A percentile compares a stretch with the other conserved stretches of the same genome.
These are phyloP conservation scores for Cystobasidiopsis lactophilus DNA, from an alignment of 768 basidiomycete species.

Conservation along the genomic window DNA sequence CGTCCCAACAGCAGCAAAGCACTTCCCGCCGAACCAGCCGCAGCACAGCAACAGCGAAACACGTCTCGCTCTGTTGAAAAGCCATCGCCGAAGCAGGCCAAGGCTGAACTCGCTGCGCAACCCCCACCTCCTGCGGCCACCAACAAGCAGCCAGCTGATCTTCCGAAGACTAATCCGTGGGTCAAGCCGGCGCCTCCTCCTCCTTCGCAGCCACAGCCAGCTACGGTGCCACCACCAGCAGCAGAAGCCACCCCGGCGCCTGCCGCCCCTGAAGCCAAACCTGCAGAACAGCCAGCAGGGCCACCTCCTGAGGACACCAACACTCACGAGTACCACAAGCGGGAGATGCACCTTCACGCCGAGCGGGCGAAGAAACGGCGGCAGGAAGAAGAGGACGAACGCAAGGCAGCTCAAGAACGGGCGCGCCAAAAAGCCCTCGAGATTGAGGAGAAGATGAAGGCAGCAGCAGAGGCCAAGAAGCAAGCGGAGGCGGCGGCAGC, in stretches of 20 bases:
- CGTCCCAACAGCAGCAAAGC: background rate
- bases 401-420: slow-evolving; percentile 56
- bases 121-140: slow-evolving; percentile 19
- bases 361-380: slow-evolving; percentile 59
- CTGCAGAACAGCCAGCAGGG: background rate
- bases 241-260: background rate
- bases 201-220: background rate
- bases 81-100: slow-evolving; percentile 1
- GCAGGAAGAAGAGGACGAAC: slow-evolving; percentile 60
- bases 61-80: background rate
- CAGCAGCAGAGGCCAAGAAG: background rate
- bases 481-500: background rate
- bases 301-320: too few relatives aligned
- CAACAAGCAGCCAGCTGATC: too few relatives aligned
- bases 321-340: slow-evolving; percentile 20
- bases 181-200: slow-evolving; percentile 26
- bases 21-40: background rate
- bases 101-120: slow-evolving; percentile 24
- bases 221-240: background rate
- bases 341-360: slow-evolving; percentile 54
- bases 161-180: background rate
- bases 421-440: slow-evolving; percentile 45
- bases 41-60: background rate
- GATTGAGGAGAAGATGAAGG: slow-evolving; percentile 19
- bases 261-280: background rate